Conservation (phyloP, 1,139 yeast species). For the Saccharomycopsis phalli region DNA sequence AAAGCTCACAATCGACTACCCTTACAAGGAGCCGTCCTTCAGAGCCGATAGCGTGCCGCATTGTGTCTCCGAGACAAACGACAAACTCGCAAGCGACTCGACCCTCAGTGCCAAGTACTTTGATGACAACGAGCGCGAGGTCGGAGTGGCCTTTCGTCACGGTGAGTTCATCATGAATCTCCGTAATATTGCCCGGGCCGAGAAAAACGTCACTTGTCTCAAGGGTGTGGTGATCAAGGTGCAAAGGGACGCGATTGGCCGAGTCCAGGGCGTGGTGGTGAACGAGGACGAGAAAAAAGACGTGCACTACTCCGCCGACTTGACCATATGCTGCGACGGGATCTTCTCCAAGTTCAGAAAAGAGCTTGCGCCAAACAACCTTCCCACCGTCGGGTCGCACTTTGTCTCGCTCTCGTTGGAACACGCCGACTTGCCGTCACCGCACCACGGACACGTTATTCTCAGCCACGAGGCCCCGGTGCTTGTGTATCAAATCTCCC, state of each 20-base stretch:
- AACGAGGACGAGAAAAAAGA: conserved; percentile 31
- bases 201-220: conserved; percentile 62
- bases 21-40: conserved; percentile 40
- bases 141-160: conserved; percentile 87
- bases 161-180: conserved; percentile 78
- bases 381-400: conserved; percentile 68
- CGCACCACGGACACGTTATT: conserved; percentile 81
- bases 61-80: conserved; percentile 45
- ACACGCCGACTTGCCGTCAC: conserved; percentile 64
- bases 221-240: conserved; percentile 76
- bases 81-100: conserved; percentile 39
- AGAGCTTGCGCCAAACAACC: conserved; percentile 46
- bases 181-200: conserved; percentile 58
- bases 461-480: conserved; percentile 84
- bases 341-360: conserved; percentile 89
- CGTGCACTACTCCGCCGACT: conserved; percentile 41
- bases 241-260: conserved; percentile 41
- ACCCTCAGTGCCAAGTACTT: conserved; percentile 42
- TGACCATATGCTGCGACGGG: conserved; percentile 86
- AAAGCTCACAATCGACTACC: conserved; percentile 57
- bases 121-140: conserved; percentile 53
- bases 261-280: conserved; percentile 60
- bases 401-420: conserved; percentile 76
- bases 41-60: conserved; percentile 45
- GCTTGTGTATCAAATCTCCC: conserved; percentile 77